A percentile compares a stretch with the other conserved stretches of the same genome.
These are phyloP conservation scores for Polytrichum formosum DNA, from an alignment of 225 moss, liverwort and hornwort species.

Conservation along the genomic window DNA sequence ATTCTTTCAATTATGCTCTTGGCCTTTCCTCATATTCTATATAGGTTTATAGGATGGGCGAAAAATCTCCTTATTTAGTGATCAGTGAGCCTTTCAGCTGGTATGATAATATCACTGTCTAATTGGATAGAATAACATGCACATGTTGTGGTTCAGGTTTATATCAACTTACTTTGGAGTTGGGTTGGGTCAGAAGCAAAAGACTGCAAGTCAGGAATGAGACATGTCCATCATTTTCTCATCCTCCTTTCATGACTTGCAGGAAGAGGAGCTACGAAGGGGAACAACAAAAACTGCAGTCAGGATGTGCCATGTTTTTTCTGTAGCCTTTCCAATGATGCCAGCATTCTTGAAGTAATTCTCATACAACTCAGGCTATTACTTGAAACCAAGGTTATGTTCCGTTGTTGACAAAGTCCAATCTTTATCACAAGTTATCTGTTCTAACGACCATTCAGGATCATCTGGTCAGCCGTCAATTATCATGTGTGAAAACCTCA, in stretches of 20 bases:
- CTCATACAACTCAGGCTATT: not conserved
- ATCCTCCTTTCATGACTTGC: conserved; percentile 10
- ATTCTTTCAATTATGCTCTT: not conserved
- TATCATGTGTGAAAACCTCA: no score
- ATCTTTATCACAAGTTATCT: not conserved
- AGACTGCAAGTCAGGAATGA: not conserved
- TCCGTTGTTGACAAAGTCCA: not conserved
- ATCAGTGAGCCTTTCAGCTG: no score
- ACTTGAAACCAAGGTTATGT: not conserved
- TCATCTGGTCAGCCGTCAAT: no score
- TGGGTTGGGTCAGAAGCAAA: no score
- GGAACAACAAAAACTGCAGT: conserved; percentile 54
- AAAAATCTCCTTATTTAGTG: no score
- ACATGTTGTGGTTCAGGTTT: no score
- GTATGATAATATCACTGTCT: no score
- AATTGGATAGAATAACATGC: no score
- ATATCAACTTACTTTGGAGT: no score
- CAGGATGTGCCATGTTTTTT: conserved; percentile 82
- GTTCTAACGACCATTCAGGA: no score
- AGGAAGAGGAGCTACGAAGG: conserved; percentile 71
- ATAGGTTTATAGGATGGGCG: no score
- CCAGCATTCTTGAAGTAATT: conserved; percentile 79
- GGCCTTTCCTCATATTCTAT: no score
- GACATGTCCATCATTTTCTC: not conserved
- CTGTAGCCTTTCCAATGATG: conserved; percentile 82